Evolutionary conservation across 805 yeast genomes (phyloP), one percentile per base, ranked within the genome.

Genomic region (Zygotorulaspora florentina): DNA sequence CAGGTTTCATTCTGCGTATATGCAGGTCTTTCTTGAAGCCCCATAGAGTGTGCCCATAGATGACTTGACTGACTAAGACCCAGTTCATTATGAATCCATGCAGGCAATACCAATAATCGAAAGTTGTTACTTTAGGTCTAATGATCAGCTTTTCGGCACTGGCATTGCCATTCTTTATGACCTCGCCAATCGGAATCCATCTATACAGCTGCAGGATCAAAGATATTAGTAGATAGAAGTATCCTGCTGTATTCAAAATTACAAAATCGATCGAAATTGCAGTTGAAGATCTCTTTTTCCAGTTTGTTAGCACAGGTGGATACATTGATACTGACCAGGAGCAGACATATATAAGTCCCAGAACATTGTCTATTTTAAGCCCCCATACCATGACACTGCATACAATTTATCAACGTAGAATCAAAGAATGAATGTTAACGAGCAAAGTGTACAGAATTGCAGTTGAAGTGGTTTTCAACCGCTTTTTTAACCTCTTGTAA

Each of bases 211-310:
- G 75, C n/a, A 77, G 52, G 6, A 57, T 51, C 52, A 76, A 61
- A 0, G 81, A 76, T 1, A 59, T 42, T 3, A 75, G 55, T 37
- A 75, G 63, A 12, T 75, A 71, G 2, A 68, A 35, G 48, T 77
- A 77, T 0, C 83, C 83, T 1, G 71, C 54, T 2, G 69, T 64
- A 52, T 77, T 78, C 39, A 78, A 48, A 18, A 69, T 59, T 2
- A 74, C 58, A 47, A 70, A 76, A 51, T 78, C 83, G 3, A 70
- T 52, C 0, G 82, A 77, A 1, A 77, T 56, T 0, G 80, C 80
- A 42, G 74, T 76, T 0, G 81, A 64, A 0, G 76, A 68, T 42
- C 58, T 62, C 12, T 68, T 58, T 23, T 52, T 59, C 52, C 66
- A 67, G 48, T 75, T 75, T 8, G 74, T 60, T 7, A 67, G 33